Evolutionary conservation across 1,284 basidiomycete species (phyloP).

Genomic region (Takashimella tepidaria): DNA sequence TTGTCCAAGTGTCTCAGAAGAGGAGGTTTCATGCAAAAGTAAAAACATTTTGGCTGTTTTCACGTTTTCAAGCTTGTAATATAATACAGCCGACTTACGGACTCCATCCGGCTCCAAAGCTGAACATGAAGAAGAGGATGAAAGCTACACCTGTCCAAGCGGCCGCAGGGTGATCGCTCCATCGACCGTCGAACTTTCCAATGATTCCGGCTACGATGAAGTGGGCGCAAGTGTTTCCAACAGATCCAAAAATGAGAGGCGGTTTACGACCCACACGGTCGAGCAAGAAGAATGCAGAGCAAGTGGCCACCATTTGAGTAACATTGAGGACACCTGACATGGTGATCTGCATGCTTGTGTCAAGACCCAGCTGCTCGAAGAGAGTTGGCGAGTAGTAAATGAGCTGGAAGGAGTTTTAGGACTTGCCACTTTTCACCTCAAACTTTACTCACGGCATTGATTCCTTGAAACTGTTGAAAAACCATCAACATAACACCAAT

Average conservation of each 20-base stretch:
- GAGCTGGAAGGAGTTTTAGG: slow-evolving; percentile 1
- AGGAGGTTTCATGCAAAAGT: too few relatives aligned
- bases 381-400: slow-evolving; percentile 20
- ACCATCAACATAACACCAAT: slow-evolving; percentile 12
- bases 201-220: slow-evolving; percentile 25
- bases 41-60: too few relatives aligned
- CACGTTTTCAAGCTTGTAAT: too few relatives aligned
- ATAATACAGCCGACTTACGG: slow-evolving; percentile 7
- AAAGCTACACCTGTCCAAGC: slow-evolving; percentile 14
- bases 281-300: slow-evolving; percentile 31
- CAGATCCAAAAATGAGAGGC: slow-evolving; percentile 23
- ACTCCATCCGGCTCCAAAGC: slow-evolving; percentile 1
- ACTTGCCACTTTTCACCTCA: too few relatives aligned
- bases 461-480: slow-evolving; percentile 14
- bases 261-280: slow-evolving; percentile 36
- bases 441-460: slow-evolving; percentile 3
- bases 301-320: slow-evolving; percentile 30
- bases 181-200: slow-evolving; percentile 15
- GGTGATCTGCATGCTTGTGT: slow-evolving; percentile 22
- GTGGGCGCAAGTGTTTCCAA: slow-evolving; percentile 12
- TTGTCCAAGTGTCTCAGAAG: too few relatives aligned
- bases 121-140: slow-evolving; percentile 1
- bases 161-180: slow-evolving; percentile 10
- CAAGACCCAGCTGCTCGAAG: slow-evolving; percentile 26
- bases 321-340: slow-evolving; percentile 38